Evolutionary conservation across 2,329 filamentous ascomycete species (phyloP), one percentile per base, ranked within the genome.

Genomic region (Aspergillus alliaceus): DNA sequence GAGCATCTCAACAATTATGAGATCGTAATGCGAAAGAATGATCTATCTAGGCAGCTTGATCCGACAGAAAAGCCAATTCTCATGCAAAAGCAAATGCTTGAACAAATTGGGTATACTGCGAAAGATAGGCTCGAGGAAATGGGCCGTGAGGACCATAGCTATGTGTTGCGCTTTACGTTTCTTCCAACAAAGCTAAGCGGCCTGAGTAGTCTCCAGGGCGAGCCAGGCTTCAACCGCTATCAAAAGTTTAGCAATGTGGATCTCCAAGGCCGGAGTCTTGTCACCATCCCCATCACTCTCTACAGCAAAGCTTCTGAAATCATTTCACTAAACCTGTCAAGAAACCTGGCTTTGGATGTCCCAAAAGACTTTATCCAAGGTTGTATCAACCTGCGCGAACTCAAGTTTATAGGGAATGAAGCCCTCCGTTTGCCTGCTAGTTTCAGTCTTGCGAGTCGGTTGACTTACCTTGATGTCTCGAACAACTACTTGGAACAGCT

Each of bases 341-440:
- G 91, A 35, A 99, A 99, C 66, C 79, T 98, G 44, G 95, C 92
- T 0, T 82, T 99, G 27, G 91, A 97, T 66, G 87, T 99, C 14
- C 95, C 95, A 0, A 91, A 92, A 69, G 95, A 99, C 74, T 99
- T 99, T 71, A 93, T 99, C 54, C 91, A 96, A 72, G 90, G 91
- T 27, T 99, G 95, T 76, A 87, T 89, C 65, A 92, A 93, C 68
- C 80, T 99, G 20, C 87, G 93, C 51, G 95, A 99, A 72, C 95
- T 99, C 80, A 96, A 96, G 69, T 99, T 90, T 75, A 92, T 90
- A 65, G 93, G 92, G 70, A 98, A 98, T 67, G 95, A 99, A 73
- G 91, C 93, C 2, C 87, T 90, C 73, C 88, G 89, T 67, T 79
- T 99, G 24, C 95, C 95, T 4, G 84, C 87, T 6, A 97, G 93